Evolutionary conservation across 192 early-diverging fungal species (phyloP).

Genomic region (Coemansia sp.): DNA sequence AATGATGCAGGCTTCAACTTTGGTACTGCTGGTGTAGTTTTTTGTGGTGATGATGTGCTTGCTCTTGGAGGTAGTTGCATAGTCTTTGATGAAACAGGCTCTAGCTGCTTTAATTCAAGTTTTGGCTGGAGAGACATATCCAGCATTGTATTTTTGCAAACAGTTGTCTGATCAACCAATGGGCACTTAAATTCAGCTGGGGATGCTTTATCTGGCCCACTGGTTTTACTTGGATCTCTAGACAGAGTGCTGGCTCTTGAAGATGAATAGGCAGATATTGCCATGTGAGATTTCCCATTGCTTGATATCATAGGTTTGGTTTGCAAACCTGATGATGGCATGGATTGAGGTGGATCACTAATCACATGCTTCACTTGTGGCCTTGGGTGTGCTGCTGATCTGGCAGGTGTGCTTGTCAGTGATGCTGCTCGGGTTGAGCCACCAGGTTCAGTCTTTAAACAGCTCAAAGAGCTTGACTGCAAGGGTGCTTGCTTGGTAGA

Average conservation of each 20-base stretch:
- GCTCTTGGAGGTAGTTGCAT: no score
- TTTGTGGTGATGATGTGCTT: background rate
- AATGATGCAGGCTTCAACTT: no score
- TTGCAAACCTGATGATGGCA: background rate
- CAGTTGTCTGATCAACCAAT: no score
- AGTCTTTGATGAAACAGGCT: no score
- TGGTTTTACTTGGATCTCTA: background rate
- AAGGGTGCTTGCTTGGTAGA: background rate
- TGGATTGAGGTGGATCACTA: background rate
- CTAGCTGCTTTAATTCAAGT: no score
- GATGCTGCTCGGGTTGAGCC: no score
- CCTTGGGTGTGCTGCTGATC: background rate
- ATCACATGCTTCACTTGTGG: no score
- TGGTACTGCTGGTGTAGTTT: background rate
- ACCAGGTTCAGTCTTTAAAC: no score
- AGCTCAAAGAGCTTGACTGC: background rate
- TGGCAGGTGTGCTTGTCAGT: background rate
- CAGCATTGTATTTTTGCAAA: no score
- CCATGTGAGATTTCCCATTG: background rate
- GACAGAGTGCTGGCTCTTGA: background rate
- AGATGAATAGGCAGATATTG: background rate
- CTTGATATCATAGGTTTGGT: background rate
- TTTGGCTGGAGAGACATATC: no score
- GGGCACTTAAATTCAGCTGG: no score
- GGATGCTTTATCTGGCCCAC: background rate